Base-by-base conservation (phyloP, 805 yeast genomes). In the Saccharomycopsis microspora region DNA sequence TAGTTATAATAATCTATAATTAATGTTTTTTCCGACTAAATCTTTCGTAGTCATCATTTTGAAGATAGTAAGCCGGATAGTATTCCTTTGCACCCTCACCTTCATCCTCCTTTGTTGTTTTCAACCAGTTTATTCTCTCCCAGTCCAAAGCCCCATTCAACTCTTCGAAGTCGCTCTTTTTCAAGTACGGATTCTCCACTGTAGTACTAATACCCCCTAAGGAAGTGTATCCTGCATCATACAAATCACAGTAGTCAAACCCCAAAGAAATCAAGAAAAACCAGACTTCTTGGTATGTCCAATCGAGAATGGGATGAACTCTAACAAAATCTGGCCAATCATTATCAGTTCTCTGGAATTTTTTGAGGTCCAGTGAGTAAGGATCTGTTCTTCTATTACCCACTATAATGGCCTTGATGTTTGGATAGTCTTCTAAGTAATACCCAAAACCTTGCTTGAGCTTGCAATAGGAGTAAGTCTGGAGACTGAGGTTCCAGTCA, bases 331-430 rank as follows among this genome's bases (percentile, higher is more conserved):
- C 66, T 4, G 98, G 98, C 97, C 97, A 93, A 49, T 87, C 80
- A 50, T 80, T 81, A 58, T 90, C 96, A 0, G 98, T 93, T 38
- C 58, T 63, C 58, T 87, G 94, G 45, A 85, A 73, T 41, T 74
- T 70, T 31, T 66, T 52, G 42, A 90, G 66, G 27, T 66, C 55
- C 2, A 66, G 68, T 0, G 95, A 93, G 62, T 73, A 85, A 0
- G 98, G 97, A 60, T 93, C 98, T 3, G 86, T 78, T 48, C 83
- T 72, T 47, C 98, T 70, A 32, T 87, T 85, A 0, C 98, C 98
- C 4, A 93, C 90, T 31, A 90, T 71, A 0, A 93, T 80, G 3
- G 90, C 82, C 57, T 76, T 72, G n/a, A 85, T 68, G 4, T 68
- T 56, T 0, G 78, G 75, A 54, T 80, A 65, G 11, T 62, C 54